A percentile compares a stretch with the other conserved stretches of the same genome.
Conservation (phyloP, 2,329 filamentous ascomycete species). For the Apiospora aurea region DNA sequence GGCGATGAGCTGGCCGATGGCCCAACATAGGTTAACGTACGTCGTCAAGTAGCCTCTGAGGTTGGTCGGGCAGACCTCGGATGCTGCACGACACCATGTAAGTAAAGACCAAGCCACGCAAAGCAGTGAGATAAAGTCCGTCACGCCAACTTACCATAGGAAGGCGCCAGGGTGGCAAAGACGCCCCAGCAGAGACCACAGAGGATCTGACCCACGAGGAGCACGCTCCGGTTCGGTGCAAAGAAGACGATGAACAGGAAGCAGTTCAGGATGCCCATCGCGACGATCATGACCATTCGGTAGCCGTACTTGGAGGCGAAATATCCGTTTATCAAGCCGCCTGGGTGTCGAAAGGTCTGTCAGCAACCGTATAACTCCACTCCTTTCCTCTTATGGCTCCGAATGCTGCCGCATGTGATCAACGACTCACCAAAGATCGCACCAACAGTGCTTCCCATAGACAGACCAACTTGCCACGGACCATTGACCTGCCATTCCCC, state of each 20-base stretch:
- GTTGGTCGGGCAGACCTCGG: slow-evolving; percentile 43
- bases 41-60: slow-evolving; percentile 49
- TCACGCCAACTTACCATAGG: slow-evolving; percentile 34
- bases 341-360: slow-evolving; percentile 28
- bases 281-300: slow-evolving; percentile 40
- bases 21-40: slow-evolving; percentile 56
- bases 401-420: too few species aligned
- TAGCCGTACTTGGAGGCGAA: slow-evolving; percentile 40
- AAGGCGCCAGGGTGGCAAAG: slow-evolving; percentile 41
- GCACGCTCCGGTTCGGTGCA: slow-evolving; percentile 33
- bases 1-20: slow-evolving; percentile 50
- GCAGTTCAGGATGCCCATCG: slow-evolving; percentile 38
- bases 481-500: slow-evolving; percentile 38
- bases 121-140: too few species aligned
- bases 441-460: slow-evolving; percentile 40
- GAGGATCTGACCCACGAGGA: slow-evolving; percentile 40
- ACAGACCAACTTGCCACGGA: slow-evolving; percentile 41
- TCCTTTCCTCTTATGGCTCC: background rate
- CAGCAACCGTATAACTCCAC: too few species aligned
- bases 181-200: slow-evolving; percentile 43
- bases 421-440: slow-evolving; percentile 37
- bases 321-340: slow-evolving; percentile 40
- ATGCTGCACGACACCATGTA: slow-evolving; percentile 25
- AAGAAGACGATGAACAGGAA: slow-evolving; percentile 42
- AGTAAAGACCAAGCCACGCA: background rate